Conservation (phyloP, 306 rosid genomes). For the Ormosia semicastrata region DNA sequence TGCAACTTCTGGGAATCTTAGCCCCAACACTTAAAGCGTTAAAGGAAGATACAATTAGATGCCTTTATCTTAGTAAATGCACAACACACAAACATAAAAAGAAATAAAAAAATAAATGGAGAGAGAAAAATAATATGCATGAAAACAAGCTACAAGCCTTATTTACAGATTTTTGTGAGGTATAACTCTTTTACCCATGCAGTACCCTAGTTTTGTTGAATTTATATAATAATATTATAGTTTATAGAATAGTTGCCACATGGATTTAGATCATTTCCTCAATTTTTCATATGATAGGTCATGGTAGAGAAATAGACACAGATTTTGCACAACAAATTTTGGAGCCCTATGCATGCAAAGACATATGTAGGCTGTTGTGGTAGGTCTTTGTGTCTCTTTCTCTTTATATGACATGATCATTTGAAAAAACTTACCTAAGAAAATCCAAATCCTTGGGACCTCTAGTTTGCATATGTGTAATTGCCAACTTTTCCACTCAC, state of each 20-base stretch:
- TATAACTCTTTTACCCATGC: background rate
- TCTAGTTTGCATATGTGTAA: background rate
- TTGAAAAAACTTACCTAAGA: no score
- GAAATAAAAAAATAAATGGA: background rate
- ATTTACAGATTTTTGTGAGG: background rate
- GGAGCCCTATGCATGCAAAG: no score
- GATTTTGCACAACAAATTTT: no score
- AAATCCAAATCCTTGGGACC: no score
- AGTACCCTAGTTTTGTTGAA: background rate
- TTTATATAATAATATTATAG: background rate
- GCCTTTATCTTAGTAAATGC: background rate
- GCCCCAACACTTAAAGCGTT: conserved; percentile 61
- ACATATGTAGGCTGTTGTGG: no score
- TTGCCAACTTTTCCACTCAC: background rate
- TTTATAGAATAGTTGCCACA: background rate
- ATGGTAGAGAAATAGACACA: background rate
- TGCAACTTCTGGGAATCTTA: conserved; percentile 61
- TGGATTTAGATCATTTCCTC: background rate
- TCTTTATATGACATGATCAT: no score
- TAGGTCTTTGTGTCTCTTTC: no score
- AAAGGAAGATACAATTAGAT: conserved; percentile 15
- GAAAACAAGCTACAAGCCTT: background rate
- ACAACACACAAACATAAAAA: background rate
- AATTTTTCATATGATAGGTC: background rate
- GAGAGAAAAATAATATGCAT: background rate